Evolutionary conservation across 2,329 filamentous ascomycete genomes (phyloP), one percentile per base, ranked within the genome.

Genomic region (Exophiala lecanii-corni): DNA sequence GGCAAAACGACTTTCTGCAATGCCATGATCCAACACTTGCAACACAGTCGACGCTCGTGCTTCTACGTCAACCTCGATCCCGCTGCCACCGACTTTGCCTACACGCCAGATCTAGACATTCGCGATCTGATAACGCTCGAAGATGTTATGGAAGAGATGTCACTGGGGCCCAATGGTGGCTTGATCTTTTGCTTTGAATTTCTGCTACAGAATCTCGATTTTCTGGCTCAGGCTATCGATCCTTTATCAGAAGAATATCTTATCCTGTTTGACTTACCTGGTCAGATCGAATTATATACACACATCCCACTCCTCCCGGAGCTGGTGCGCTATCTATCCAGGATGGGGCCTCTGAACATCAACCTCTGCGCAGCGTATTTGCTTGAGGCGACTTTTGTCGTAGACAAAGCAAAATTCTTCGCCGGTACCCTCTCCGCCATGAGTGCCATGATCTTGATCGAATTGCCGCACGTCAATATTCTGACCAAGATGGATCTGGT

Each of bases 31-130:
- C 89, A 92, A 48, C 88, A 97, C 61, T 82, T 97, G 18, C 82
- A 87, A 57, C 85, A 89, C 62, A 89, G 87, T 66, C 86, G 87
- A 43, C 86, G 89, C n/a, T 94, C 89, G 37, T 86, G 86, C 66
- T 95, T 94, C 75, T 98, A 97, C 69, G 84, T 98, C 62, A 98
- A 98, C 69, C 87, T 98, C 59, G 92, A 98, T 65, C 92, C 92
- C 5, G 92, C 92, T 43, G 92, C 92, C 62, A 89, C 96, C 67
- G 76, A 82, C 36, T 97, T 98, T 66, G 82, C 84, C 59, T 94
- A 95, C 69, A 75, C 86, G 56, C 92, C 89, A 16, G 89, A 95
- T 64, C 80, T 95, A 59, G 89, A 96, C 67, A 96, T 96, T 73
- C 91, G 89, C 65, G 89, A 96, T 58, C 78, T 96, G 51, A 94